A percentile compares a stretch with the other conserved stretches of the same genome.
These are phyloP conservation scores for Dactylellina drechsleri DNA, from an alignment of 2,329 filamentous ascomycete species.

Conservation along the genomic window DNA sequence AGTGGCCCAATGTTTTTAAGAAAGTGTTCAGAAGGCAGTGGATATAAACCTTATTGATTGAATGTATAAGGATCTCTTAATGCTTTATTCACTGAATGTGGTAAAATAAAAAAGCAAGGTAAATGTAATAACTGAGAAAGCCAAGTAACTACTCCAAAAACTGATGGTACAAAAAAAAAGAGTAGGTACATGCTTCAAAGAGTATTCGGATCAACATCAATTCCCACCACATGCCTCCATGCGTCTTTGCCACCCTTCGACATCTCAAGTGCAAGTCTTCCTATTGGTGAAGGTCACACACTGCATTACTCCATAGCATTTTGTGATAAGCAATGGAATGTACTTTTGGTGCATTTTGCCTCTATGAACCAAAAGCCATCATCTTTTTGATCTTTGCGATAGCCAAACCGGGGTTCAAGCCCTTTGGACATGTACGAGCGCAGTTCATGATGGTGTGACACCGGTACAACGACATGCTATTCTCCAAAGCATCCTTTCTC, in stretches of 20 bases:
- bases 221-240: not conserved
- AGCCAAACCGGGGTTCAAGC: constrained; percentile 91
- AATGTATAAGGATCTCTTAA: too few species aligned
- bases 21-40: too few species aligned
- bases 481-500: constrained; percentile 91
- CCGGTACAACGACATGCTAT: constrained; percentile 98
- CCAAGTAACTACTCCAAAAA: constrained; percentile 40
- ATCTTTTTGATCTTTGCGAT: constrained; percentile 99
- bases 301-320: not conserved
- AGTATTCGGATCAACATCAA: not conserved
- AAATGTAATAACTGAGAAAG: constrained; percentile 12
- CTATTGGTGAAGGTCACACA: constrained; percentile 9
- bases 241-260: constrained; percentile 32
- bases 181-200: constrained; percentile 22
- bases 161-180: constrained; percentile 28
- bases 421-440: constrained; percentile 96
- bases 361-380: constrained; percentile 69
- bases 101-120: constrained; percentile 8
- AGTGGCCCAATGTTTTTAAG: too few species aligned
- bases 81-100: constrained; percentile 33
- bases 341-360: too few species aligned
- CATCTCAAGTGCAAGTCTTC: not conserved
- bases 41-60: too few species aligned
- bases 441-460: constrained; percentile 99
- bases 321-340: not conserved